Conservation (phyloP, 257 asterid species). For the Solanum appendiculatum region DNA sequence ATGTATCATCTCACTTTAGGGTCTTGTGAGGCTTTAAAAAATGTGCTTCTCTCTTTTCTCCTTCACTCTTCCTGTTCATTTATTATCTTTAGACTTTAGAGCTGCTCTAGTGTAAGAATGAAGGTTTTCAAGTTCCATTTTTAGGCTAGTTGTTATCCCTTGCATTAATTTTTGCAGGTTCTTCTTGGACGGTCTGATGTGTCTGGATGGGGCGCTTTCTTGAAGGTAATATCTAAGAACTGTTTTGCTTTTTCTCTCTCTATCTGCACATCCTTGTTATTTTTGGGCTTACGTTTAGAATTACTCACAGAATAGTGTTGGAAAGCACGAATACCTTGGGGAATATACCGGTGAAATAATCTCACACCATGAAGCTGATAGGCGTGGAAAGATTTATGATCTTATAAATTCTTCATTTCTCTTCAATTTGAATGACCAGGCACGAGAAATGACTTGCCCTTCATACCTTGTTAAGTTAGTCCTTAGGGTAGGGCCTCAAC, state of each 20-base stretch:
- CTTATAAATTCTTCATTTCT: constrained; percentile 67
- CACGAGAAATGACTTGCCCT: neutral
- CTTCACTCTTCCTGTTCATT: neutral
- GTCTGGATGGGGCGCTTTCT: constrained; percentile 99
- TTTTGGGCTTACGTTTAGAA: neutral
- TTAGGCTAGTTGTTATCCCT: neutral
- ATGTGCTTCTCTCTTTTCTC: neutral
- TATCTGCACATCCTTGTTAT: neutral
- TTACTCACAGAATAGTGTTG: constrained; percentile 55
- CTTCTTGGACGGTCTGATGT: constrained; percentile 86
- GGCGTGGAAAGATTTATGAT: constrained; percentile 78
- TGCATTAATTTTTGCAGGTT: constrained; percentile 35
- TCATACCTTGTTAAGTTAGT: neutral
- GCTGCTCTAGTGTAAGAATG: neutral
- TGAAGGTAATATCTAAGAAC: constrained; percentile 54
- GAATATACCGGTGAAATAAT: constrained; percentile 75
- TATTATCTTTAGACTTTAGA: neutral
- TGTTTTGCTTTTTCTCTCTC: neutral
- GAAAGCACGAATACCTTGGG: constrained; percentile 70
- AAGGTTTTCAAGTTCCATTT: neutral
- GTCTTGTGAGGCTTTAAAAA: neutral
- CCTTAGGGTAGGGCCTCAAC: neutral
- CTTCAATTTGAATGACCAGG: constrained; percentile 68
- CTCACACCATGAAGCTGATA: constrained; percentile 80
- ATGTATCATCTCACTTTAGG: neutral